A percentile compares a stretch with the other conserved stretches of the same genome.
Evolutionary conservation across 345 rosid genomes (phyloP).

Genomic region (Microthlaspi erraticum): DNA sequence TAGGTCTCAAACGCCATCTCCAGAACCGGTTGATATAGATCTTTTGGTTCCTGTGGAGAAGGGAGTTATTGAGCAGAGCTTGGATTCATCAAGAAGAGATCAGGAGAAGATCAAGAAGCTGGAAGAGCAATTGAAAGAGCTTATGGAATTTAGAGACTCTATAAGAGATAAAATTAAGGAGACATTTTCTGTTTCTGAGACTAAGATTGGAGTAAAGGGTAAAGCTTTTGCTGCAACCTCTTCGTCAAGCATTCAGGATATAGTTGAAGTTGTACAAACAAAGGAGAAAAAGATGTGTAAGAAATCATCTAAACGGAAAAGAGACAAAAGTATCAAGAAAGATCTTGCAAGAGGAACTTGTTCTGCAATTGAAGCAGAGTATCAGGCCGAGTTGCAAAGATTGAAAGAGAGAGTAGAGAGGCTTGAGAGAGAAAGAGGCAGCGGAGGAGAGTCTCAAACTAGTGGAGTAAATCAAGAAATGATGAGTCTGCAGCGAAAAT

Average conservation of each 20-base stretch:
- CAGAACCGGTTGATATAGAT: slow-evolving; percentile 14
- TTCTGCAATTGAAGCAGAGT: slow-evolving; percentile 44
- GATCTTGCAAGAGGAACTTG: slow-evolving; percentile 10
- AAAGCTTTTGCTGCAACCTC: slow-evolving; percentile 2
- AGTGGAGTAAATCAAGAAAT: slow-evolving; percentile 40
- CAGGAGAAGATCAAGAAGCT: slow-evolving; percentile 59
- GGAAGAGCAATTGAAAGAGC: slow-evolving; percentile 55
- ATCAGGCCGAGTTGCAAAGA: slow-evolving; percentile 29
- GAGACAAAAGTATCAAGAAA: neutral
- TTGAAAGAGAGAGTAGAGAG: slow-evolving; percentile 43
- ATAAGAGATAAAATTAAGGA: slow-evolving; percentile 29
- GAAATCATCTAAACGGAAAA: slow-evolving; percentile 43
- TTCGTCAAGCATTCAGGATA: slow-evolving; percentile 53
- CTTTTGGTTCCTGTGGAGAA: slow-evolving; percentile 33
- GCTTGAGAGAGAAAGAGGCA: slow-evolving; percentile 43
- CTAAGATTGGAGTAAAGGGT: slow-evolving; percentile 31
- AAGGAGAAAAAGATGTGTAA: slow-evolving; percentile 38
- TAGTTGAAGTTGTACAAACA: slow-evolving; percentile 22
- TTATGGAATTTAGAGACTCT: slow-evolving; percentile 45
- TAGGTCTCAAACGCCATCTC: slow-evolving; percentile 29
- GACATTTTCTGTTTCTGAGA: slow-evolving; percentile 36
- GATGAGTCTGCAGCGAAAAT: slow-evolving; percentile 22
- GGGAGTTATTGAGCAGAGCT: slow-evolving; percentile 43
- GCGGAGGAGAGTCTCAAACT: slow-evolving; percentile 29
- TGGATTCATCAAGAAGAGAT: slow-evolving; percentile 30